A percentile compares a stretch with the other conserved stretches of the same genome.
Conservation (phyloP, 805 yeast species). For the Dipodascopsis tothii region DNA sequence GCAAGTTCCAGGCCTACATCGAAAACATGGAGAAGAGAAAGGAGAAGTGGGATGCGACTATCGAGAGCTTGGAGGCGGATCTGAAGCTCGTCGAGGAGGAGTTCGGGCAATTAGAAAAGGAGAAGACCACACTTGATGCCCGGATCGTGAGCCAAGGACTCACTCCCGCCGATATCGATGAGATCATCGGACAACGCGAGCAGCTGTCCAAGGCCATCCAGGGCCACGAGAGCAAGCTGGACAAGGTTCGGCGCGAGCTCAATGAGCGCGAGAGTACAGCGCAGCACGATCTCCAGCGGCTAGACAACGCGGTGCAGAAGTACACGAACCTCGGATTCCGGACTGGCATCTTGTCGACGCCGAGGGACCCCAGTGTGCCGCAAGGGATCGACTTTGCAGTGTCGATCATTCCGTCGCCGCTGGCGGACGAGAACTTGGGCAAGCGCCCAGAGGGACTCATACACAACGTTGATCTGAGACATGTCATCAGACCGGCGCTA, state of each 20-base stretch:
- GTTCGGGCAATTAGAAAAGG: slow-evolving; percentile 8
- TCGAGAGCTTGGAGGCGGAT: slow-evolving; percentile 53
- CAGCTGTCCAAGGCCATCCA: slow-evolving; percentile 50
- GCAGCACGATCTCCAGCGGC: slow-evolving; percentile 42
- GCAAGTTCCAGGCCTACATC: slow-evolving; percentile 64
- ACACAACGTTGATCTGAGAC: slow-evolving; percentile 36
- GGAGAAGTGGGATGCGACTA: slow-evolving; percentile 52
- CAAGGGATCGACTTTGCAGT: slow-evolving; percentile 32
- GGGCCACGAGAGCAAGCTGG: slow-evolving; percentile 37
- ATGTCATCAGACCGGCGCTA: slow-evolving; percentile 34
- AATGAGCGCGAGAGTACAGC: slow-evolving; percentile 46
- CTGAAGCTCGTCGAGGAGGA: slow-evolving; percentile 37
- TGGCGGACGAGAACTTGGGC: slow-evolving; percentile 41
- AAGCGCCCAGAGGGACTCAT: slow-evolving; percentile 38
- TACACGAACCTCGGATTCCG: slow-evolving; percentile 52
- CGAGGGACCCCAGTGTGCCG: too few species aligned
- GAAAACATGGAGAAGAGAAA: slow-evolving; percentile 56
- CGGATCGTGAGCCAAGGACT: slow-evolving; percentile 50
- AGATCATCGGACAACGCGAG: slow-evolving; percentile 55
- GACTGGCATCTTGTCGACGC: slow-evolving; percentile 37
- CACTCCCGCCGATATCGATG: slow-evolving; percentile 56
- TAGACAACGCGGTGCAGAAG: slow-evolving; percentile 46
- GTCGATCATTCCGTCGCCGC: slow-evolving; percentile 36
- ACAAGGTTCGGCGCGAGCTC: slow-evolving; percentile 41
- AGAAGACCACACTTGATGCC: slow-evolving; percentile 27